These are phyloP conservation scores for Lycium ferocissimum DNA, from an alignment of 257 asterid genomes.

Conservation along the genomic window DNA sequence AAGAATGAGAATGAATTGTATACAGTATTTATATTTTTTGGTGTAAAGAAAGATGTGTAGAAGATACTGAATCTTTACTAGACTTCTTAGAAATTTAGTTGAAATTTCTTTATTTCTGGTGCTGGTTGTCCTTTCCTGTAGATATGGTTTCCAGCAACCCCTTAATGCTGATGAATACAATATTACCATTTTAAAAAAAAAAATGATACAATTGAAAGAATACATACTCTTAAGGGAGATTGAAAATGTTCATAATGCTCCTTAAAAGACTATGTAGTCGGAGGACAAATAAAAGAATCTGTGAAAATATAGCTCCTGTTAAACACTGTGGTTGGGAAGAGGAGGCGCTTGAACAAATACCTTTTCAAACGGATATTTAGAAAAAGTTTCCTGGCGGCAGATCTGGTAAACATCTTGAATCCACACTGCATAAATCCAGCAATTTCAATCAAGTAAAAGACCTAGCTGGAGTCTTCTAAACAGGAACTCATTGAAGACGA, in stretches of 20 bases:
- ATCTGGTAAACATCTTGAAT: slow-evolving; percentile 96
- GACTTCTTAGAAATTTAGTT: too few species aligned
- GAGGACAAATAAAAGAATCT: background rate
- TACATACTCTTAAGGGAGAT: background rate
- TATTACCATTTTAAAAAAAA: too few species aligned
- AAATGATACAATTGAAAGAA: background rate
- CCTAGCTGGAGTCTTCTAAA: slow-evolving; percentile 2
- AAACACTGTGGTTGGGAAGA: background rate
- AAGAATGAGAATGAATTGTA: too few species aligned
- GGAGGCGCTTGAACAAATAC: slow-evolving; percentile 38
- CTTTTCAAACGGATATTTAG: slow-evolving; percentile 84
- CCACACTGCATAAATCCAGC: slow-evolving; percentile 73
- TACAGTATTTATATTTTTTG: too few species aligned
- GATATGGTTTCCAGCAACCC: too few species aligned
- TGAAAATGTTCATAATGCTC: background rate
- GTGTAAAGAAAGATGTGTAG: too few species aligned
- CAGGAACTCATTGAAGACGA: background rate
- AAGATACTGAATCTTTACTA: too few species aligned
- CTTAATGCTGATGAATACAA: too few species aligned
- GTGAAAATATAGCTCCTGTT: background rate
- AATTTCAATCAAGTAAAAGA: slow-evolving; percentile 15
- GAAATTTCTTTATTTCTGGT: too few species aligned
- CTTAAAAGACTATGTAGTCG: slow-evolving; percentile 1
- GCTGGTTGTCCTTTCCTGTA: too few species aligned
- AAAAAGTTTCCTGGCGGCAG: slow-evolving; percentile 97